Conservation (phyloP, 2,329 filamentous ascomycete species). For the Fusarium luffae region DNA sequence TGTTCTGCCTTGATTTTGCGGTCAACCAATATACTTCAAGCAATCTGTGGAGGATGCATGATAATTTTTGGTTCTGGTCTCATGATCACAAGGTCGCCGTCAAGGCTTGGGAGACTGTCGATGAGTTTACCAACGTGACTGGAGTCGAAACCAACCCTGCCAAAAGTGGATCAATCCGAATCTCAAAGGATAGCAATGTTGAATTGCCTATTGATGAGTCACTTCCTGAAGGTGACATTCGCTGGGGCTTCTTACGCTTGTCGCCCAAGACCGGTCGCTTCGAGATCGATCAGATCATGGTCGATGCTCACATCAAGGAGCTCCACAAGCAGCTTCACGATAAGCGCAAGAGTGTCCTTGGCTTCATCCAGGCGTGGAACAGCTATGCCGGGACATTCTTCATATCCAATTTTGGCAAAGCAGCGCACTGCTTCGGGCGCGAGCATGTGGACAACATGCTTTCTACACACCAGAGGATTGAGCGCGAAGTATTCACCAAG, state of each 20-base stretch:
- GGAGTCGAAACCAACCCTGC: conserved; percentile 65
- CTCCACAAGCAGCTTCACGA: conserved; percentile 65
- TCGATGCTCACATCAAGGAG: conserved; percentile 69
- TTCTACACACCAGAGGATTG: conserved; percentile 60
- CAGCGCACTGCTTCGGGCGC: conserved; percentile 63
- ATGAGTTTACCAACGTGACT: conserved; percentile 64
- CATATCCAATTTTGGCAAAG: conserved; percentile 62
- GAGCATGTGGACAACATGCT: conserved; percentile 65
- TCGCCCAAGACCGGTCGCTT: conserved; percentile 65
- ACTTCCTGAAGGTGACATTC: conserved; percentile 61
- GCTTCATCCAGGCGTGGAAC: conserved; percentile 63
- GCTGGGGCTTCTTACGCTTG: conserved; percentile 67
- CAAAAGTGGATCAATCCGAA: conserved; percentile 62
- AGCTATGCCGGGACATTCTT: conserved; percentile 64
- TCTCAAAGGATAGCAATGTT: conserved; percentile 46
- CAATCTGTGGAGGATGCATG: conserved; percentile 70
- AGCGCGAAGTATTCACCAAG: conserved; percentile 58
- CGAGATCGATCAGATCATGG: conserved; percentile 67
- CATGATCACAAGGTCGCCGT: conserved; percentile 63
- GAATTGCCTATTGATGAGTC: conserved; percentile 42
- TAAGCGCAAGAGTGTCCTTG: conserved; percentile 62
- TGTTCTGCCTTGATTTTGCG: conserved; percentile 74
- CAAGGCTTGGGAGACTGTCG: conserved; percentile 69
- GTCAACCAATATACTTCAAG: conserved; percentile 66
- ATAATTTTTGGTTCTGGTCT: conserved; percentile 75